Evolutionary conservation across 2,329 filamentous ascomycete species (phyloP), one percentile per base, ranked within the genome.

Genomic region (Nigrospora sphaerica): DNA sequence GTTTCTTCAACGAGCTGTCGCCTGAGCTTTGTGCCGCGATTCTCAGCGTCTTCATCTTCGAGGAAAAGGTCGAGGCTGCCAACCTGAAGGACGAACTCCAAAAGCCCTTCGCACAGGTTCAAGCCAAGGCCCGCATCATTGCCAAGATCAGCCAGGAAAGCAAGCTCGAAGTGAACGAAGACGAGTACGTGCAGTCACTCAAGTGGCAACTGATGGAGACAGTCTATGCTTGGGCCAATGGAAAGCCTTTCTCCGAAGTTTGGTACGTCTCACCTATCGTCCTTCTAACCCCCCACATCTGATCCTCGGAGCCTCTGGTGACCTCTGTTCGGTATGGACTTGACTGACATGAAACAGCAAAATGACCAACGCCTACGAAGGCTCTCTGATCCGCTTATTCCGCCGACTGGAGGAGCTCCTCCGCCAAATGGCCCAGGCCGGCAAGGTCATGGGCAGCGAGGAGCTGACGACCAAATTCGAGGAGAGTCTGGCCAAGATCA

Each of bases 301-400:
- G 9, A 14, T 32, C n/a, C 28, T 44, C 3, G 16, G n/a, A 13
- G 9, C 18, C 2, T 36, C 34, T 6, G 34, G 4, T 36, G 5
- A 36, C 34, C 6, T 11, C 34, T 36, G 34, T n/a, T 17, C 28
- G n/a, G 5, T 28, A 28, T 28, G 23, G 23, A 28, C 23, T 9
- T n/a, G 32, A 33, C 59, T 63, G 42, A 63, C 53, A 59, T 38
- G 42, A 37, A 41, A 9, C 52, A 95, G 92, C 70, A 95, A 95
- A 88, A 96, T 98, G 91, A 97, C 93, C 28, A 92, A 96, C 58
- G 88, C 92, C 28, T 98, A 96, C 67, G 93, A 98, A 71, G 93
- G 93, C 49, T 96, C 89, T 48, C 73, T 98, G 50, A 97, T 98
- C 57, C 89, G 93, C 42, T 82, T 96, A 35, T 98, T 98, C 81